Base-by-base conservation (phyloP, 306 rosid species). In the Medicago ruthenica region DNA sequence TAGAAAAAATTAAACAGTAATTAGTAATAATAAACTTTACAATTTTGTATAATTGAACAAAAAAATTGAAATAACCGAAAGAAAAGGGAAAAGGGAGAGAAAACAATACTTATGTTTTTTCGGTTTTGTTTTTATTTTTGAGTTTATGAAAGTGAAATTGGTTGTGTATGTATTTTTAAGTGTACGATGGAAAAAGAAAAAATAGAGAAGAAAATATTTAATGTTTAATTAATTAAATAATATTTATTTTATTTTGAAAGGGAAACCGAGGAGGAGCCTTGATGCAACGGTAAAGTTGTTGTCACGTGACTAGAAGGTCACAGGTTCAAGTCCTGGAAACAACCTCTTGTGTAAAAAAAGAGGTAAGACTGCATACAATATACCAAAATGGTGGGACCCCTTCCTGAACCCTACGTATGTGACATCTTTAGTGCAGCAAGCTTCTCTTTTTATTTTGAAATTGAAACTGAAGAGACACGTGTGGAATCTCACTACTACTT, bases 401-500 rank as follows among this genome's bases (percentile, higher is more conserved):
- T n/a, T n/a, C n/a, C n/a, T n/a, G n/a, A n/a, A n/a, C n/a, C n/a
- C n/a, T n/a, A n/a, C n/a, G n/a, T n/a, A n/a, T n/a, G n/a, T n/a
- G n/a, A n/a, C n/a, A n/a, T n/a, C n/a, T n/a, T n/a, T n/a, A n/a
- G n/a, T n/a, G n/a, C n/a, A n/a, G n/a, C n/a, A n/a, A n/a, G n/a
- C n/a, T n/a, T n/a, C n/a, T n/a, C n/a, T n/a, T n/a, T n/a, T n/a
- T n/a, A n/a, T n/a, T n/a, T 60, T 59, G 66, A 60, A 50, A 40
- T 40, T 42, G 39, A 47, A 37, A 66, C 8, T 55, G 31, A 67
- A 72, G 70, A 60, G 44, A 20, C 34, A 63, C 85, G 82, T 67
- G 75, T 10, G 61, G 84, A 16, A 54, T 73, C 80, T n/a, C 18
- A 66, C 8, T n/a, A n/a, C n/a, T n/a, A n/a, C n/a, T n/a, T n/a